A percentile compares a stretch with the other conserved stretches of the same genome.
Conservation (phyloP, 2,329 filamentous ascomycete genomes). For the Penicillium verrucosum region DNA sequence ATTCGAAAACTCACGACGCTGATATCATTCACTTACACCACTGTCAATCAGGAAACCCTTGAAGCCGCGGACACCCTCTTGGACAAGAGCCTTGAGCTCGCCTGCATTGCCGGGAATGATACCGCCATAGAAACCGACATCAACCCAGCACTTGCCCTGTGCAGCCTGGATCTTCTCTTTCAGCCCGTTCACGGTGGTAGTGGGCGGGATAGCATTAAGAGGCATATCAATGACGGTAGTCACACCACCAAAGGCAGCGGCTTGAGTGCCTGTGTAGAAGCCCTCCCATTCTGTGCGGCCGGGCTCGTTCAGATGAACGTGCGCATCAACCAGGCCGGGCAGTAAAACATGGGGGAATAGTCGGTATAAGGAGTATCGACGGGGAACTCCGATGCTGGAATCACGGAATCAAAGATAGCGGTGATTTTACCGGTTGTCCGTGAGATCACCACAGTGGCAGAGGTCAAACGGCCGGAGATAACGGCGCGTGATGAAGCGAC, state of each 20-base stretch:
- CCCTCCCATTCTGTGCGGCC: slow-evolving; percentile 98
- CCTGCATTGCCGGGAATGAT: slow-evolving; percentile 84
- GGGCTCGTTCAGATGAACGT: slow-evolving; percentile 96
- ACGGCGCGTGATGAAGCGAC: slow-evolving; percentile 82
- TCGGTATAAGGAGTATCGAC: slow-evolving; percentile 70
- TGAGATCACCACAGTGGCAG: slow-evolving; percentile 80
- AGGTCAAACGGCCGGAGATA: slow-evolving; percentile 70
- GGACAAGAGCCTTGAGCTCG: slow-evolving; percentile 75
- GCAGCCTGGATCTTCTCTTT: slow-evolving; percentile 83
- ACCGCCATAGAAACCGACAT: slow-evolving; percentile 97
- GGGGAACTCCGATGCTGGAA: slow-evolving; percentile 75
- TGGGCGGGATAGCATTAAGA: slow-evolving; percentile 92
- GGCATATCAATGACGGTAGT: slow-evolving; percentile 99
- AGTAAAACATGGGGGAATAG: slow-evolving; percentile 78
- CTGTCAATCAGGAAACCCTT: slow-evolving; percentile 98
- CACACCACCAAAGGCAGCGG: slow-evolving; percentile 91
- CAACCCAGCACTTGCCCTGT: slow-evolving; percentile 89
- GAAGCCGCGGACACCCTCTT: slow-evolving; percentile 87
- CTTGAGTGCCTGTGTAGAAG: slow-evolving; percentile 90
- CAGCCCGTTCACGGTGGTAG: slow-evolving; percentile 79
- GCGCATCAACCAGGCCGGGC: slow-evolving; percentile 90
- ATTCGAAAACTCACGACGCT: background rate
- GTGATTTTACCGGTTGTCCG: slow-evolving; percentile 78
- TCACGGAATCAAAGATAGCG: slow-evolving; percentile 67
- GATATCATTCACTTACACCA: slow-evolving; percentile 61